Evolutionary conservation across 176 grass and related monocot species (phyloP).

Genomic region (Triticum dicoccoides): DNA sequence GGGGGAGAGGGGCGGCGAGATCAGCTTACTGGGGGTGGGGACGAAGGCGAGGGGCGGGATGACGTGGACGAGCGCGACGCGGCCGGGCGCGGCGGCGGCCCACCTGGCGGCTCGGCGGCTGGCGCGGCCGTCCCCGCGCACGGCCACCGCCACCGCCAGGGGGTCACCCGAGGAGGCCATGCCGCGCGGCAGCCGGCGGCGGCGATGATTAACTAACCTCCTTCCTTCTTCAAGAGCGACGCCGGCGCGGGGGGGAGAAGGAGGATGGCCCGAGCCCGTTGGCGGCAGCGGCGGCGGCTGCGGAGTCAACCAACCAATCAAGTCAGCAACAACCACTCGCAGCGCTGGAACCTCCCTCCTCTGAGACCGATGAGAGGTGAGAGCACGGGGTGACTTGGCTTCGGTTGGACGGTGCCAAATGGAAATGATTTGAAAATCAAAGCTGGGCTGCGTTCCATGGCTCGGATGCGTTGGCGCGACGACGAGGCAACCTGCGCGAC

Average conservation of each 20-base stretch:
- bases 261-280: not conserved
- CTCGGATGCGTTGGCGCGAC: not conserved
- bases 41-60: constrained; percentile 68
- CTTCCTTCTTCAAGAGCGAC: not conserved
- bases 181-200: not conserved
- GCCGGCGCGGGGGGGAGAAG: not conserved
- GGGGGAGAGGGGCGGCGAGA: not conserved
- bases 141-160: constrained; percentile 50
- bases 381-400: too few relatives aligned
- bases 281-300: not conserved
- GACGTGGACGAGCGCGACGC: constrained; percentile 74
- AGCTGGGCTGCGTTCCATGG: not conserved
- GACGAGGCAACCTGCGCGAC: not conserved
- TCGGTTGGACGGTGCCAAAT: not conserved
- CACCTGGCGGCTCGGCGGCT: constrained; percentile 73
- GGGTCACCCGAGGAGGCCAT: not conserved
- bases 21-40: constrained; percentile 56
- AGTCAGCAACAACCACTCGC: not conserved
- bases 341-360: too few relatives aligned
- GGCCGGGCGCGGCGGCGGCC: constrained; percentile 41
- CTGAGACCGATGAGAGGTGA: too few relatives aligned
- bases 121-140: constrained; percentile 42
- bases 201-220: not conserved
- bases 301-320: not conserved
- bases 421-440: not conserved